phyloP scores from a whole-genome alignment of 768 basidiomycete species.

The Boletellus ananiceps region DNA sequence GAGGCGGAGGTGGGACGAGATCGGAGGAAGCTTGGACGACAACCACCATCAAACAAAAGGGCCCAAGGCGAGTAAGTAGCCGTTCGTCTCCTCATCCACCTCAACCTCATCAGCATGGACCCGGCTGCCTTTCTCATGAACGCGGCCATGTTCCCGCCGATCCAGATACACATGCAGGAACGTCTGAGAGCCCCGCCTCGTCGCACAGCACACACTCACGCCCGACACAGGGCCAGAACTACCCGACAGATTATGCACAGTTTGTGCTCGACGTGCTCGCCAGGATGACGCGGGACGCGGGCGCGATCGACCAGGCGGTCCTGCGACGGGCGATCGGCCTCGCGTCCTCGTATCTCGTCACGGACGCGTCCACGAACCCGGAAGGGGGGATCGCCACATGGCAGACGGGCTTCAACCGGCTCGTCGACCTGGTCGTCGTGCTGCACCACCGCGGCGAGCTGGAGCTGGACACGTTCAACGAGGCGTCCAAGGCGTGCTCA shows the following conservation, averaged over 20 bases:
- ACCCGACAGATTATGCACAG: slow-evolving; percentile 55
- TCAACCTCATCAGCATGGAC: slow-evolving; percentile 19
- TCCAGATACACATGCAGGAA: slow-evolving; percentile 31
- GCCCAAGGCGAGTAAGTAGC: slow-evolving; percentile 12
- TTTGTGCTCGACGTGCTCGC: slow-evolving; percentile 56
- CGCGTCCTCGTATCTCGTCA: slow-evolving; percentile 73
- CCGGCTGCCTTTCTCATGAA: slow-evolving; percentile 17
- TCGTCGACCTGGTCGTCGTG: slow-evolving; percentile 71
- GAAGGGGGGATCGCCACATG: slow-evolving; percentile 56
- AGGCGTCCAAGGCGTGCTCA: slow-evolving; percentile 56
- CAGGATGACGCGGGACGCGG: slow-evolving; percentile 43
- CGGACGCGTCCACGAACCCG: slow-evolving; percentile 63
- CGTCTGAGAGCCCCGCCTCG: neutral
- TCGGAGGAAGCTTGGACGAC: neutral
- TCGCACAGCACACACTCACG: neutral
- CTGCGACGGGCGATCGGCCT: slow-evolving; percentile 64
- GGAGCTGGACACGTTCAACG: slow-evolving; percentile 72
- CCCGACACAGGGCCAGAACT: slow-evolving; percentile 26
- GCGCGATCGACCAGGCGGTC: slow-evolving; percentile 53
- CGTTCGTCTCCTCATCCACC: neutral
- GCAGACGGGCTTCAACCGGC: slow-evolving; percentile 59
- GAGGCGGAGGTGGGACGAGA: neutral
- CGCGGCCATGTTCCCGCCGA: slow-evolving; percentile 16
- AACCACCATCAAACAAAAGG: slow-evolving; percentile 13
- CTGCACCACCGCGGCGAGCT: slow-evolving; percentile 64